Evolutionary conservation across 169 alveolate genomes (phyloP), one percentile per base, ranked within the genome.

Genomic region (Plasmodium vivax): DNA sequence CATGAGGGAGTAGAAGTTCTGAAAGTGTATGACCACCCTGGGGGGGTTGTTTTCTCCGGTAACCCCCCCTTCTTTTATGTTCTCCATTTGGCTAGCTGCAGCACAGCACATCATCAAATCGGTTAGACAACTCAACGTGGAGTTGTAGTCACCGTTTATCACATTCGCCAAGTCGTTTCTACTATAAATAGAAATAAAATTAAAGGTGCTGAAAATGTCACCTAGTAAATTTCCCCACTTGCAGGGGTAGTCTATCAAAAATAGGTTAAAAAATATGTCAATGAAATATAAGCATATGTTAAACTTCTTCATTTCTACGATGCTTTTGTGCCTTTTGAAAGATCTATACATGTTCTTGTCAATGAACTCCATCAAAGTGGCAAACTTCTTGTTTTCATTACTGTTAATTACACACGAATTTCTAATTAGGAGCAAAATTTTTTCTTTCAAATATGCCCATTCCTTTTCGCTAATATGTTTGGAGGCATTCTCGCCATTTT

Each of bases 261-360:
- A 77, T 75, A 87, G 38, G 47, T 51, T 87, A 54, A 87, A 87
- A 87, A 87, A 87, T 30, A 87, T 77, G 81, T 87, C 93, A 87
- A 87, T 87, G 71, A 87, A 87, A 87, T 75, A 87, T 87, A 87
- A 87, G 75, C 93, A 87, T 87, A 75, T 47, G 72, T 87, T 87
- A 75, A 87, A 87, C 23, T 87, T 87, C 71, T 75, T 87, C 93
- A 87, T 87, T 58, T 87, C 93, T 54, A 87, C 81, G 36, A 87
- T 75, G 32, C 83, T 87, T 71, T 87, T 87, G 81, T 87, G 82
- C 81, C 71, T 87, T 58, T 87, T 87, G 58, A 75, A 87, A 75
- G 85, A 75, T 87, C 82, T 87, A 87, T 87, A 79, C 93, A 87
- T 87, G 27, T 87, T 77, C 34, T 77, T 54, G 81, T 87, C 56